Evolutionary conservation across 148 eudicot genomes (phyloP), one percentile per base, ranked within the genome.

Genomic region (Rhododendron henanense): DNA sequence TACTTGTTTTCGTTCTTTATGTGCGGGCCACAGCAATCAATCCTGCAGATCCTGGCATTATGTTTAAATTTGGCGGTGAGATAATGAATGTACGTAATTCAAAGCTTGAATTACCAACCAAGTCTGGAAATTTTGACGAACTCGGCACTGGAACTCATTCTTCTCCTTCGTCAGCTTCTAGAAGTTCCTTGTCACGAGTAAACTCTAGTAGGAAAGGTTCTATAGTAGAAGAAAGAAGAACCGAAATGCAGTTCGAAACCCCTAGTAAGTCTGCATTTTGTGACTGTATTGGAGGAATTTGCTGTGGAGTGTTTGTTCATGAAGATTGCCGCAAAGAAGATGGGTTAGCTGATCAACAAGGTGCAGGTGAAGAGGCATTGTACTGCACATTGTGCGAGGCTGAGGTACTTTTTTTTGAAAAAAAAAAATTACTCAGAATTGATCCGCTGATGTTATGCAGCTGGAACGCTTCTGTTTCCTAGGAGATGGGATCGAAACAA

Each of bases 31-130:
- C 98, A 87, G 98, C 99, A 82, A 94, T 96, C 78, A 93, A 96
- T 86, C 99, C 99, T 35, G 98, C 99, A 6, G 99, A 96, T 86
- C 98, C 99, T 15, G 99, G 99, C 78, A 95, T 96, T 87, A 89
- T 95, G 96, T 93, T 89, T 73, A 92, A 85, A 84, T 95, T 95
- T 89, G 92, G 89, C 41, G 81, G 86, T 82, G 88, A 87, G 77
- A 71, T 85, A 44, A 84, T 53, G 65, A 85, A 86, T 77, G 84
- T 86, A 41, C 81, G 47, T 53, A 61, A 84, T 75, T 87, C 82
- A 55, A 91, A 89, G 83, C 87, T 82, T 78, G 94, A 89, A 85
- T 84, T 87, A 76, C 81, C 88, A 76, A 79, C 89, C 63, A 91
- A 91, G 88, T 87, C 82, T 84, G 87, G 85, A 69, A 89, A 92